Evolutionary conservation across 805 yeast genomes (phyloP), one percentile per base, ranked within the genome.

Genomic region (Candida pini): DNA sequence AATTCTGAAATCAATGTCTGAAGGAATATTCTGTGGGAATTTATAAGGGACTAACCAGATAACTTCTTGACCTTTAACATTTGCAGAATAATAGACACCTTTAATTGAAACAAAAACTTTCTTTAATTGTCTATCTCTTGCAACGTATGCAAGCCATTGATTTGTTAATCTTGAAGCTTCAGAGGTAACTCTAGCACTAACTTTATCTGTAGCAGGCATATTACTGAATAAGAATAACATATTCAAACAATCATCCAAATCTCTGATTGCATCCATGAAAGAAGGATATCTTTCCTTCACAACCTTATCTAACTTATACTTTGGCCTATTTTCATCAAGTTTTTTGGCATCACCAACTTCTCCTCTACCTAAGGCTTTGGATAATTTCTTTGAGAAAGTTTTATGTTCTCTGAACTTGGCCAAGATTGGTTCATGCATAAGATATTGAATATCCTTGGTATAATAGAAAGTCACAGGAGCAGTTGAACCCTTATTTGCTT

Each of bases 31-130:
- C 60, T 90, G 95, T 14, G 98, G 96, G 68, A 89, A 92, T 62
- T 88, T 92, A 73, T 81, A 92, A 17, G 98, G 98, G 30, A 87
- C 95, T 40, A 92, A 76, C 98, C 98, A 92, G 63, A 90, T 76
- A 30, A 92, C 72, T 47, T 86, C 95, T 61, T 88, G 96, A 47
- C 98, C 98, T 59, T 74, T 79, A 30, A 92, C 78, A 42, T 59
- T 74, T 22, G 96, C 97, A 59, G 88, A 87, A 57, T 90, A 92
- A 63, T 92, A 92, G 13, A 90, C 94, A 66, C 98, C 98, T 63
- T 92, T 92, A 55, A 92, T 90, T 31, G 95, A 83, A 25, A 92
- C 97, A 64, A 92, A 92, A 12, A 88, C 96, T 60, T 90, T 92
- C 48, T 79, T 76, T 47, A 92, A 64, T 23, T 78, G 65, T 52